phyloP scores from a whole-genome alignment of 495 filamentous ascomycete genomes.

The Endocarpon pusillum region DNA sequence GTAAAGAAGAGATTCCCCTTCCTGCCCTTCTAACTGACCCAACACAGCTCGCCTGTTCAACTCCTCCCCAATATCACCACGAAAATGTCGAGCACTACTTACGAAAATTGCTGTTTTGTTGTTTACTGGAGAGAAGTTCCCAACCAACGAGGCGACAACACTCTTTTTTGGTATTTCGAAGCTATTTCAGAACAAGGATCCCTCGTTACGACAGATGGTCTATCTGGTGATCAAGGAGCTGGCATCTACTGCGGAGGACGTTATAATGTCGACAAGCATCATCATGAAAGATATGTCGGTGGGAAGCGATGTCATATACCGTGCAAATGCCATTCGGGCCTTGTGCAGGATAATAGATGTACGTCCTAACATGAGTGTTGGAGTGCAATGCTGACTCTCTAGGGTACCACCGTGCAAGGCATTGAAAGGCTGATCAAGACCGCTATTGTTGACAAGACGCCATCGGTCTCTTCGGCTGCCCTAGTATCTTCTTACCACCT shows the following conservation, averaged over 20 bases:
- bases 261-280: conserved; percentile 98
- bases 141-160: conserved; percentile 88
- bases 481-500: conserved; percentile 97
- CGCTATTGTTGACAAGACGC: conserved; percentile 97
- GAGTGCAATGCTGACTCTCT: conserved; percentile 8
- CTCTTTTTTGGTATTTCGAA: conserved; percentile 99
- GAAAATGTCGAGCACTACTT: conserved; percentile 84
- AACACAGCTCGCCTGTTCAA: conserved; percentile 85
- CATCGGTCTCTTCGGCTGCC: conserved; percentile 91
- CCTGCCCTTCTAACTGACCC: conserved; percentile 6
- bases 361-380: conserved; percentile 13
- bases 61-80: conserved; percentile 82
- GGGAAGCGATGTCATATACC: conserved; percentile 85
- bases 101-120: conserved; percentile 95
- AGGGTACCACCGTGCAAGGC: conserved; percentile 93
- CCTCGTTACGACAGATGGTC: conserved; percentile 95
- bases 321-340: conserved; percentile 91
- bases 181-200: conserved; percentile 99
- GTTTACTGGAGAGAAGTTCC: conserved; percentile 94
- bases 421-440: conserved; percentile 99
- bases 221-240: conserved; percentile 96
- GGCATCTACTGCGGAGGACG: conserved; percentile 89
- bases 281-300: conserved; percentile 99
- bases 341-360: conserved; percentile 97
- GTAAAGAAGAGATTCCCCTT: conserved; percentile 32